Conservation (phyloP, 73 alveolate species). For the Stentor coeruleus region DNA sequence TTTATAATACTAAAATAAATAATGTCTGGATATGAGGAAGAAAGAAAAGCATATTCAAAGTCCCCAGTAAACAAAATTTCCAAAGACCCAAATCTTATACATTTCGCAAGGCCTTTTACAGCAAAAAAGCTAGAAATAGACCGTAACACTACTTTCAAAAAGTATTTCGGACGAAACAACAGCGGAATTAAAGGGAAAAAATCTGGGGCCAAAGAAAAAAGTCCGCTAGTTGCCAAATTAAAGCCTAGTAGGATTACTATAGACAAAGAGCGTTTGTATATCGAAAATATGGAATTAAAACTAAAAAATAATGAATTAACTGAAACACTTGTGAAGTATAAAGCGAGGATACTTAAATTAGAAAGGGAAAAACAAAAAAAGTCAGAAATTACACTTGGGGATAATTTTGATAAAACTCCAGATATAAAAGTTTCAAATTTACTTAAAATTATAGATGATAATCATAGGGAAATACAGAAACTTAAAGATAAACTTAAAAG, state of each 20-base stretch:
- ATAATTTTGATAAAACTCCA: too few species aligned
- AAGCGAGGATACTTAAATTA: neutral
- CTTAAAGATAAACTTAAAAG: constrained; percentile 45
- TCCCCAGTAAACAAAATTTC: neutral
- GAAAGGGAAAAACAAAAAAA: neutral
- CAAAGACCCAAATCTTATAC: neutral
- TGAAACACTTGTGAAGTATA: neutral
- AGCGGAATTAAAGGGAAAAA: neutral
- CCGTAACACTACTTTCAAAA: neutral
- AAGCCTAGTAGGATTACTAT: neutral
- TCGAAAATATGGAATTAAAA: neutral
- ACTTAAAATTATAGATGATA: constrained; percentile 23
- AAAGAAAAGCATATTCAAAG: neutral
- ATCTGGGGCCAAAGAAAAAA: neutral
- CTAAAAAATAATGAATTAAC: neutral
- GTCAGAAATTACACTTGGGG: neutral
- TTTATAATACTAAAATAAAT: too few species aligned
- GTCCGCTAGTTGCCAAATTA: neutral
- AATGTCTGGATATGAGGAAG: neutral
- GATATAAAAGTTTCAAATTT: constrained; percentile 36
- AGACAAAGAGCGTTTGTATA: neutral
- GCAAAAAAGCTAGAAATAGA: neutral
- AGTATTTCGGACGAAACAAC: neutral
- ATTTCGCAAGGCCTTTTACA: neutral
- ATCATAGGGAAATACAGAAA: constrained; percentile 31